Conservation (phyloP, 2,329 filamentous ascomycete genomes). For the Blastomyces silverae region DNA sequence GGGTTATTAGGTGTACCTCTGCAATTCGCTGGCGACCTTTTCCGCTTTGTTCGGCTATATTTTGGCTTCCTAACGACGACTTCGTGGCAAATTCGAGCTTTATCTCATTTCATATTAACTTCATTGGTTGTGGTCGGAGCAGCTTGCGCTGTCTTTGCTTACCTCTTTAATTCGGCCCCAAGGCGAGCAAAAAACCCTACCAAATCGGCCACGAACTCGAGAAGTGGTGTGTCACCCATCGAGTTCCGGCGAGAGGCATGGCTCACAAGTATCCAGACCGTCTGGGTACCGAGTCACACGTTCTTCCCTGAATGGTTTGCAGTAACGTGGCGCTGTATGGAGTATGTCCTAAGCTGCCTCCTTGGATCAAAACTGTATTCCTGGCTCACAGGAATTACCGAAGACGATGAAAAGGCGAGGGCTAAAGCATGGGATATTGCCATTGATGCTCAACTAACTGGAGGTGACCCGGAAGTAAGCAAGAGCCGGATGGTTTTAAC, state of each 20-base stretch:
- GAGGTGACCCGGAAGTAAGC: slow-evolving; percentile 83
- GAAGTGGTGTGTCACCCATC: slow-evolving; percentile 65
- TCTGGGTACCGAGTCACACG: slow-evolving; percentile 82
- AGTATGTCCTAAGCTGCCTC: slow-evolving; percentile 70
- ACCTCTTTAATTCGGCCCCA: slow-evolving; percentile 52
- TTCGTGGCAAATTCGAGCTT: slow-evolving; percentile 35
- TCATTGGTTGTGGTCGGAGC: slow-evolving; percentile 48
- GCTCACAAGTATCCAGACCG: slow-evolving; percentile 86
- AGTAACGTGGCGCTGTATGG: slow-evolving; percentile 69
- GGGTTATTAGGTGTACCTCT: slow-evolving; percentile 61
- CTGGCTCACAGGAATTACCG: slow-evolving; percentile 68
- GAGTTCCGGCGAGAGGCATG: slow-evolving; percentile 81
- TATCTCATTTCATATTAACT: slow-evolving; percentile 45
- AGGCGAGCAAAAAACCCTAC: slow-evolving; percentile 47
- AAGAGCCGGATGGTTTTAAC: slow-evolving; percentile 79
- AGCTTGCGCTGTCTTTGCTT: slow-evolving; percentile 52
- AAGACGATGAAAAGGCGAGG: slow-evolving; percentile 77
- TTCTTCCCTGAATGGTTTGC: slow-evolving; percentile 81
- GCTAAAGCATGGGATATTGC: slow-evolving; percentile 92
- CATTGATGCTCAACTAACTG: slow-evolving; percentile 83
- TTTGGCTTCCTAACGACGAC: slow-evolving; percentile 23
- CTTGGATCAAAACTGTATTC: slow-evolving; percentile 74
- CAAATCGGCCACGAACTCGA: slow-evolving; percentile 27
- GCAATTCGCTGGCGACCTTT: slow-evolving; percentile 46
- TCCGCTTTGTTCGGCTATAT: slow-evolving; percentile 25